A percentile compares a stretch with the other conserved stretches of the same genome.
Evolutionary conservation across 768 basidiomycete genomes (phyloP).

Genomic region (Termitomyces sp.): DNA sequence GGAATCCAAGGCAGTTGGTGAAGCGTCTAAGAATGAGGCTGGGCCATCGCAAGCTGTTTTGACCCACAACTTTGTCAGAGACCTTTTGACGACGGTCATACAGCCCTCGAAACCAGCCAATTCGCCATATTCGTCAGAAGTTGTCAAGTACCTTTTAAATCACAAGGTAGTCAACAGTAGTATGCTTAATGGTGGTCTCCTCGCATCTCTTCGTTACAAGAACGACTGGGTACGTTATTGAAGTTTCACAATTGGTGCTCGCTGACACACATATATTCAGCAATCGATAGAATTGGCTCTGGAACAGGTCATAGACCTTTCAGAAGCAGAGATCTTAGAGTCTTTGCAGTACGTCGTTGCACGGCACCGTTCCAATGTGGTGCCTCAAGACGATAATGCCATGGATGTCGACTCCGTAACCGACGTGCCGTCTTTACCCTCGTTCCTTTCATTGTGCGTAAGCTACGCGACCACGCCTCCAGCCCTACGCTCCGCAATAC

Average conservation of each 20-base stretch:
- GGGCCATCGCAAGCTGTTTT: conserved; percentile 11
- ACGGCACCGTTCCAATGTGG: conserved; percentile 26
- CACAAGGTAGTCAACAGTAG: conserved; percentile 50
- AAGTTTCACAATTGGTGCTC: background rate
- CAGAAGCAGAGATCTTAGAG: conserved; percentile 61
- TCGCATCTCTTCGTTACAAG: conserved; percentile 48
- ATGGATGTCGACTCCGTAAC: conserved; percentile 34
- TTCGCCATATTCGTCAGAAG: conserved; percentile 50
- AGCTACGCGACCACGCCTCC: conserved; percentile 36
- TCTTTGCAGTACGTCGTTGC: conserved; percentile 43
- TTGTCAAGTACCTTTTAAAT: conserved; percentile 57
- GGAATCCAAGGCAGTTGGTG: conserved; percentile 24
- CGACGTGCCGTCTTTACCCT: conserved; percentile 27
- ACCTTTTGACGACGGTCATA: conserved; percentile 50
- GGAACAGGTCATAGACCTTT: conserved; percentile 54
- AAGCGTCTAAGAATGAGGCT: conserved; percentile 1
- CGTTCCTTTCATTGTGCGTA: conserved; percentile 34
- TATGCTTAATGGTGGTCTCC: conserved; percentile 61
- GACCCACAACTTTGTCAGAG: conserved; percentile 56
- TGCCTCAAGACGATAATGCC: conserved; percentile 33
- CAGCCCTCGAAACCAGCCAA: conserved; percentile 35
- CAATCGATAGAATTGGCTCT: conserved; percentile 51
- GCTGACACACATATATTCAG: conserved; percentile 21
- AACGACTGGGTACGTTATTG: conserved; percentile 63
- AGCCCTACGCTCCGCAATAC: conserved; percentile 47